Conservation (phyloP, 129 eudicot species). For the Mikania micrantha region DNA sequence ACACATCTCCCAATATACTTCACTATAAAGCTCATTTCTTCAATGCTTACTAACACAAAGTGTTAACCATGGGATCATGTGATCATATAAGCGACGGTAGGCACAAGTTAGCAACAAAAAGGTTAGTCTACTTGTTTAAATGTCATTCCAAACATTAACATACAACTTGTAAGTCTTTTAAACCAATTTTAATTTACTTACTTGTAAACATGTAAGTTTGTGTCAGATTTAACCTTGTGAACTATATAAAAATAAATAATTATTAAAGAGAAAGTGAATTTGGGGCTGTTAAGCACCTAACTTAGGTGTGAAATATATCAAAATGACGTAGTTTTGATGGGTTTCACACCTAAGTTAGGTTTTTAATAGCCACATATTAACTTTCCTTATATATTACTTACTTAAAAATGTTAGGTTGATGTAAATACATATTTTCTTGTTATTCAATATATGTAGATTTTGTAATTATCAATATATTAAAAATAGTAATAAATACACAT, state of each 20-base stretch:
- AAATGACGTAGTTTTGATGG: no score
- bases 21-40: background rate
- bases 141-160: background rate
- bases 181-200: background rate
- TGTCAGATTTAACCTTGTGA: background rate
- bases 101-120: constrained; percentile 14
- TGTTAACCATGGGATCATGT: constrained; percentile 21
- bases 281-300: no score
- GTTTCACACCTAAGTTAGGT: no score
- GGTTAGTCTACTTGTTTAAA: constrained; percentile 25
- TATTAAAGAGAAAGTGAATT: no score
- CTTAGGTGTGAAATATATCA: no score
- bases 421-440: background rate
- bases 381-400: no score
- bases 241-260: background rate
- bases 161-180: background rate
- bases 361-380: no score
- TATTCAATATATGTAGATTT: no score
- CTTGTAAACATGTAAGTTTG: background rate
- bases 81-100: constrained; percentile 8
- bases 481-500: no score
- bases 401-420: background rate
- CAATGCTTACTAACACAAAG: background rate
- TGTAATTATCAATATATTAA: no score
- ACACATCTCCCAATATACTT: background rate